A percentile compares a stretch with the other conserved stretches of the same genome.
Conservation (phyloP, 257 asterid species). For the Capsicum chinense region DNA sequence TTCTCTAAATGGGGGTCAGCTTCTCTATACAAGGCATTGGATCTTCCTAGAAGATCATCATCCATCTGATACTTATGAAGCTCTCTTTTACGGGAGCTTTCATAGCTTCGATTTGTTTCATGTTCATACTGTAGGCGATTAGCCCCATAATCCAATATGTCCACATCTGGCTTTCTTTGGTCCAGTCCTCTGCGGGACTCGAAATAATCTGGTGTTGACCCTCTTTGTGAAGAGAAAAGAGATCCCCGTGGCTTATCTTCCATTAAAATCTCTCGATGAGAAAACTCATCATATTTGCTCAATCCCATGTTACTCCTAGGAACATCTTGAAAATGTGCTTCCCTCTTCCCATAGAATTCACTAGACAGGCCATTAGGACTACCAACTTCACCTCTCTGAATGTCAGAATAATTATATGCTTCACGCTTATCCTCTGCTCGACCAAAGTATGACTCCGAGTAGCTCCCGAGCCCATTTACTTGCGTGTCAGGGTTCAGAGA, state of each 20-base stretch:
- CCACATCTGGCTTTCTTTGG: slow-evolving; percentile 40
- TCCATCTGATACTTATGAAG: slow-evolving; percentile 39
- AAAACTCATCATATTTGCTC: slow-evolving; percentile 41
- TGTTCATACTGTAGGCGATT: slow-evolving; percentile 41
- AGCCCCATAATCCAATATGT: slow-evolving; percentile 43
- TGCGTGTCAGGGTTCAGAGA: slow-evolving; percentile 40
- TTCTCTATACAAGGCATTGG: slow-evolving; percentile 42
- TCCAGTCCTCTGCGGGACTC: slow-evolving; percentile 38
- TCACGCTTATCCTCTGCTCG: slow-evolving; percentile 44
- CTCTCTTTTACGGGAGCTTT: slow-evolving; percentile 36
- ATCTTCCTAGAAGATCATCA: slow-evolving; percentile 42
- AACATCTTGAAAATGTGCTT: slow-evolving; percentile 39
- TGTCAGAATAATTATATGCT: slow-evolving; percentile 43
- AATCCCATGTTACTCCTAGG: slow-evolving; percentile 42
- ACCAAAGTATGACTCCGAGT: slow-evolving; percentile 44
- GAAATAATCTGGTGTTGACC: slow-evolving; percentile 37
- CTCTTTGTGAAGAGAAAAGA: slow-evolving; percentile 39
- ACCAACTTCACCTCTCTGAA: slow-evolving; percentile 33
- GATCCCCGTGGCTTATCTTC: slow-evolving; percentile 46
- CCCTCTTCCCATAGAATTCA: slow-evolving; percentile 39
- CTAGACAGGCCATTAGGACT: slow-evolving; percentile 35
- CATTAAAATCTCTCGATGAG: slow-evolving; percentile 39
- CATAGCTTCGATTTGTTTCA: slow-evolving; percentile 39
- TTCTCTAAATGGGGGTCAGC: slow-evolving; percentile 38
- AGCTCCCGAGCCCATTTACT: slow-evolving; percentile 46